Base-by-base conservation (phyloP, 306 rosid genomes). In the Cicer chorassanicum region DNA sequence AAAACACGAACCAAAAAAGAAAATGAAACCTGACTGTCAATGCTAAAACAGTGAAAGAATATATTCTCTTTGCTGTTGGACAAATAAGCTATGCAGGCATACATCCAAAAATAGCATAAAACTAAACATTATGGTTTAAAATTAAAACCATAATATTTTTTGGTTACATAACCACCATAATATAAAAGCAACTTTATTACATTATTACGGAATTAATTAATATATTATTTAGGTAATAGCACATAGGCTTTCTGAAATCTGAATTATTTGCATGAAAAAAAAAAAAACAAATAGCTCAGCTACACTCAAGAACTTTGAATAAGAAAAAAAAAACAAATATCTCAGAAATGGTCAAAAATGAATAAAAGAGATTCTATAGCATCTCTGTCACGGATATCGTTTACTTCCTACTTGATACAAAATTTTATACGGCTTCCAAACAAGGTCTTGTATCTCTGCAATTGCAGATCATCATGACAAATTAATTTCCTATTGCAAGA, bases 31-130 rank as follows among this genome's bases (percentile, higher is more conserved):
- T 64, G 44, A 45, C 65, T 74, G 83, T 78, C 88, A 65, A 50
- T 59, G 21, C 76, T 62, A 48, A 78, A 75, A 85, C 29, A 15
- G 70, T 60, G 78, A 53, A 85, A 77, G 81, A 79, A 79, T 76
- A 85, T 75, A 82, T 76, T 76, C 84, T 66, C 55, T 67, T 38
- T 68, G 71, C 38, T 73, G 69, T 50, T 63, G 41, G 43, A 40
- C 80, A 80, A 79, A 64, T 75, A 60, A 70, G 24, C 7, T 5
- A 64, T 71, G 82, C 77, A 75, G 80, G 70, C 88, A 75, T 36
- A 51, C 73, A 71, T 75, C 65, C 85, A 81, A 74, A 77, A 73
- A 56, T 74, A 61, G 63, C 76, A 64, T 41, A 67, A 16, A 44
- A 72, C 67, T 50, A 61, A 21, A n/a, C 8, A 73, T 1, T 65